Conservation (phyloP, 306 rosid genomes). For the Medicago ruthenica region DNA sequence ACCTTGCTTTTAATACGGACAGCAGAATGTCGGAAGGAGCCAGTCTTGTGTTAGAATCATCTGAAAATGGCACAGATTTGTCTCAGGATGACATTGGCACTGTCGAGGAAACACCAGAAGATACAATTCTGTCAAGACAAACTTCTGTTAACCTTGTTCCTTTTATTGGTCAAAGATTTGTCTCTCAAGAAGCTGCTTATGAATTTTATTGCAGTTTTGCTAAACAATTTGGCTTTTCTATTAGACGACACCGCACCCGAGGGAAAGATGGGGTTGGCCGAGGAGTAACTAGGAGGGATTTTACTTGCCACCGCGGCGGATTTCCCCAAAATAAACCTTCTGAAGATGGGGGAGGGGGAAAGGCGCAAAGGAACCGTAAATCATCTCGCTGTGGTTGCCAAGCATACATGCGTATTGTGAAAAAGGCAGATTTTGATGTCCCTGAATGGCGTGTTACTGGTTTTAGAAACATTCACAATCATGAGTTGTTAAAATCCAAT, state of each 20-base stretch:
- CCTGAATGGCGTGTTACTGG: constrained; percentile 97
- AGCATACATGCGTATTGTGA: constrained; percentile 85
- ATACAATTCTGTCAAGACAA: constrained; percentile 76
- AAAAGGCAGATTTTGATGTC: constrained; percentile 75
- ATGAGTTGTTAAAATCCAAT: constrained; percentile 70
- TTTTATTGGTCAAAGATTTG: constrained; percentile 78
- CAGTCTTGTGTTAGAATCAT: constrained; percentile 68
- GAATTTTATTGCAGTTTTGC: constrained; percentile 89
- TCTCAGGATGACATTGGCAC: constrained; percentile 80
- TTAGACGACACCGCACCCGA: constrained; percentile 82
- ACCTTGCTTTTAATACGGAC: constrained; percentile 14
- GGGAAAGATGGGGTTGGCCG: constrained; percentile 95
- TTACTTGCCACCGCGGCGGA: constrained; percentile 90
- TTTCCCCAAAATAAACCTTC: constrained; percentile 81
- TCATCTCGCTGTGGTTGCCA: constrained; percentile 88
- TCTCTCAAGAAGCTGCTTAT: constrained; percentile 90
- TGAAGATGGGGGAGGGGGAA: constrained; percentile 65
- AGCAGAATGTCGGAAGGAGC: constrained; percentile 68
- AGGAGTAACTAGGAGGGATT: constrained; percentile 88
- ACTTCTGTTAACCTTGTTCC: constrained; percentile 86
- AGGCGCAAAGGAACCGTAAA: constrained; percentile 85
- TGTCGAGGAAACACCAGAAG: constrained; percentile 65
- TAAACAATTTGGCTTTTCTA: constrained; percentile 84
- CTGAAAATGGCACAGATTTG: constrained; percentile 78
- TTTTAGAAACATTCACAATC: constrained; percentile 80